Evolutionary conservation across 805 yeast genomes (phyloP).

Genomic region (Starmerella ratchasimensis): DNA sequence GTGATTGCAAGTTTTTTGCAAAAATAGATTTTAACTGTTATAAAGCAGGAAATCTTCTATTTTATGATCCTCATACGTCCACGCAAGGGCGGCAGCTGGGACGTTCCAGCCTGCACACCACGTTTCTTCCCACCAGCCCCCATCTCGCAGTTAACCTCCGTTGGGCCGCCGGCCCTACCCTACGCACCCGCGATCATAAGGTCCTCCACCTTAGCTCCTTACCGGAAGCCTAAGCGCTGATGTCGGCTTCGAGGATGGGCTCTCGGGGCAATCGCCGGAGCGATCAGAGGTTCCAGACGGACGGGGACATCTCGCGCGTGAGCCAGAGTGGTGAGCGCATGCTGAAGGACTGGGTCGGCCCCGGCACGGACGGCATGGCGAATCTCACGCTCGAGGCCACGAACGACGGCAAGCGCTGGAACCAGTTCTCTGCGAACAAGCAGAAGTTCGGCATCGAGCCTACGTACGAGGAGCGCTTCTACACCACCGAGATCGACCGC

Average conservation of each 20-base stretch:
- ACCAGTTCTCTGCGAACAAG: conserved; percentile 87
- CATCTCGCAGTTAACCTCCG: too few relatives aligned
- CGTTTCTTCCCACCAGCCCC: too few relatives aligned
- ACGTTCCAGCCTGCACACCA: too few relatives aligned
- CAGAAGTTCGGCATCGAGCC: conserved; percentile 79
- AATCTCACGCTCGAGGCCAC: conserved; percentile 11
- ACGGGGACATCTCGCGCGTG: conserved; percentile 59
- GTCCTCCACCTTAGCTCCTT: too few relatives aligned
- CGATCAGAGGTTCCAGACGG: conserved; percentile 50
- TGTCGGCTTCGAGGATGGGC: conserved; percentile 5
- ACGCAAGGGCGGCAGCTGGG: too few relatives aligned
- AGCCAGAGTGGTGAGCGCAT: conserved; percentile 43
- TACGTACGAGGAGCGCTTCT: conserved; percentile 68
- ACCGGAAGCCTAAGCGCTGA: too few relatives aligned
- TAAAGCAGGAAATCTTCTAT: too few relatives aligned
- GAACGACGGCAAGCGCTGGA: conserved; percentile 41
- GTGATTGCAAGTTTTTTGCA: too few relatives aligned
- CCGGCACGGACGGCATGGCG: conserved; percentile 9
- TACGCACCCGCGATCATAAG: too few relatives aligned
- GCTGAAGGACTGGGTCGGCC: conserved; percentile 58
- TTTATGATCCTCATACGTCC: too few relatives aligned
- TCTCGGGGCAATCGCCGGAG: conserved; percentile 4
- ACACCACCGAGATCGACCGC: conserved; percentile 66
- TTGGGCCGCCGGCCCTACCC: too few relatives aligned
- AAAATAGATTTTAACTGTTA: too few relatives aligned